A percentile compares a stretch with the other conserved stretches of the same genome.
These are phyloP conservation scores for Thermoascus crustaceus DNA, from an alignment of 2,329 filamentous ascomycete species.

Conservation along the genomic window DNA sequence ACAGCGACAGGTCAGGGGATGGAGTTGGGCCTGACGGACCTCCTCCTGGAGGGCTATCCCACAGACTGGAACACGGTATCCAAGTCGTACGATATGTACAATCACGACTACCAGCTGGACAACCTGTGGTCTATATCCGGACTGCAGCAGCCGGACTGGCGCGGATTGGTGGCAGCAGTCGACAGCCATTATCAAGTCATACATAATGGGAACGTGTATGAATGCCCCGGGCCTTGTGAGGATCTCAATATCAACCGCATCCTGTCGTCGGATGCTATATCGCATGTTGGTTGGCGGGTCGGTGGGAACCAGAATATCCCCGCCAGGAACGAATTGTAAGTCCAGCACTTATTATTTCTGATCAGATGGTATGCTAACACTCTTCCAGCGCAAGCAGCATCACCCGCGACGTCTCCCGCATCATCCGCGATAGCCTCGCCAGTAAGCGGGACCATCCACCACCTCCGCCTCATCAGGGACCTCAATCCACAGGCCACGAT, in stretches of 20 bases:
- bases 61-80: slow-evolving; percentile 31
- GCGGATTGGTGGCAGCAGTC: slow-evolving; percentile 36
- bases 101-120: slow-evolving; percentile 33
- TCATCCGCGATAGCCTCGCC: slow-evolving; percentile 32
- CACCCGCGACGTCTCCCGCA: slow-evolving; percentile 32
- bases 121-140: slow-evolving; percentile 35
- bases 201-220: slow-evolving; percentile 25
- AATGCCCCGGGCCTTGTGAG: slow-evolving; percentile 27
- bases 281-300: slow-evolving; percentile 29
- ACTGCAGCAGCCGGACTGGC: slow-evolving; percentile 34
- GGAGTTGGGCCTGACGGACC: slow-evolving; percentile 27
- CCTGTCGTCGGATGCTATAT: slow-evolving; percentile 23
- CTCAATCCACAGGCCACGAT: background rate
- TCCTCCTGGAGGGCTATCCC: slow-evolving; percentile 31
- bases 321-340: slow-evolving; percentile 36
- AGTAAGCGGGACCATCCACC: slow-evolving; percentile 13
- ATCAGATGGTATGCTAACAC: slow-evolving; percentile 12
- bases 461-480: slow-evolving; percentile 2
- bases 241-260: slow-evolving; percentile 29
- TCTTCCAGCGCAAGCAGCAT: slow-evolving; percentile 33
- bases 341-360: slow-evolving; percentile 6
- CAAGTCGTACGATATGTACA: slow-evolving; percentile 31
- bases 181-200: slow-evolving; percentile 36
- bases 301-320: slow-evolving; percentile 21
- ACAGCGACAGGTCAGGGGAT: slow-evolving; percentile 13